Evolutionary conservation across 2,329 filamentous ascomycete species (phyloP).

Genomic region (Alternaria rosae): DNA sequence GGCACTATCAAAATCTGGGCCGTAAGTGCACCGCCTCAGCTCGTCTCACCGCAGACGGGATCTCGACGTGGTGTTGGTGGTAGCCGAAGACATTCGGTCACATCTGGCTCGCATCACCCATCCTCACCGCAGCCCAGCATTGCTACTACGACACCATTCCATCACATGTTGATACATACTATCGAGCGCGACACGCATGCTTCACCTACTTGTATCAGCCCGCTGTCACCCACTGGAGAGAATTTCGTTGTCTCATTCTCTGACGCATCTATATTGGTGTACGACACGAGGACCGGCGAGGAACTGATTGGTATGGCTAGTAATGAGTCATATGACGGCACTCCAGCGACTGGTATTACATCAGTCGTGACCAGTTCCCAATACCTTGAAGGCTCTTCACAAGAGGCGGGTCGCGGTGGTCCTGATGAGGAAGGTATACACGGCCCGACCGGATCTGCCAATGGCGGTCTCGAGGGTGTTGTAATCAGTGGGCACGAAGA

Average conservation of each 20-base stretch:
- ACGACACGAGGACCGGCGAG: conserved; percentile 90
- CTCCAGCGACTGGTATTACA: conserved; percentile 83
- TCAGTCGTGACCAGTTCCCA: conserved; percentile 86
- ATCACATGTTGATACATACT: conserved; percentile 86
- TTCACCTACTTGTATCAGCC: conserved; percentile 91
- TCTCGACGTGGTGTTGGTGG: conserved; percentile 73
- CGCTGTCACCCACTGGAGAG: conserved; percentile 81
- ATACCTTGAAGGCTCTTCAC: conserved; percentile 71
- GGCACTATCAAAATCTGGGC: conserved; percentile 94
- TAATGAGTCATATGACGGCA: conserved; percentile 90
- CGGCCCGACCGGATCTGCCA: conserved; percentile 83
- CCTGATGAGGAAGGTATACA: conserved; percentile 78
- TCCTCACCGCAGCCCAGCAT: conserved; percentile 88
- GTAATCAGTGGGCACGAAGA: conserved; percentile 98
- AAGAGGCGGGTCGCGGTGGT: conserved; percentile 68
- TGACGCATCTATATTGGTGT: conserved; percentile 88
- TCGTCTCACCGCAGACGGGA: conserved; percentile 79
- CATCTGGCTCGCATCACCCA: conserved; percentile 89
- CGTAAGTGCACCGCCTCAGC: conserved; percentile 86
- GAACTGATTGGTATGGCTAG: conserved; percentile 93
- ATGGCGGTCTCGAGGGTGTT: conserved; percentile 82
- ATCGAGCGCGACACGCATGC: conserved; percentile 74
- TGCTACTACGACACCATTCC: conserved; percentile 84
- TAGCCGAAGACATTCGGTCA: conserved; percentile 89
- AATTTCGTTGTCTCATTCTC: conserved; percentile 93